Evolutionary conservation across 306 rosid species (phyloP).

Genomic region (Fagus crenata): DNA sequence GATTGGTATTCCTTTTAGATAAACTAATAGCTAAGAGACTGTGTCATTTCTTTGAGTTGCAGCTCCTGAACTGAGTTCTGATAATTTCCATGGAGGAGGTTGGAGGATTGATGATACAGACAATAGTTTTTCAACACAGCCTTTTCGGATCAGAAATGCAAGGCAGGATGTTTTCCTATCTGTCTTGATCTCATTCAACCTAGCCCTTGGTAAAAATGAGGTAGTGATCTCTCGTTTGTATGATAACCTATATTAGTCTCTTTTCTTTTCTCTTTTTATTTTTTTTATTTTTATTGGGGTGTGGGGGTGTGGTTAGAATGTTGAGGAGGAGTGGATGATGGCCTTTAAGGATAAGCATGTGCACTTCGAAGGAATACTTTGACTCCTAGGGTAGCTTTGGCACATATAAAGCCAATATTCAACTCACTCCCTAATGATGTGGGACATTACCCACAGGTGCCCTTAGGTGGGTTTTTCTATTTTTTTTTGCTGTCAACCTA

Average conservation of each 20-base stretch:
- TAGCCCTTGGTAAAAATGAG: conserved; percentile 58
- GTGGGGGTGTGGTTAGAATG: neutral
- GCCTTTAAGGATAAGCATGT: too few relatives aligned
- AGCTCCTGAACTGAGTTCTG: conserved; percentile 68
- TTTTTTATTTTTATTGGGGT: neutral
- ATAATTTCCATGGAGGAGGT: conserved; percentile 54
- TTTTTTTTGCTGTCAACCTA: conserved; percentile 2
- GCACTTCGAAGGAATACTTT: too few relatives aligned
- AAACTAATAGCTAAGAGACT: conserved; percentile 20
- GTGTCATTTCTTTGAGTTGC: conserved; percentile 40
- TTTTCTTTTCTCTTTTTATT: neutral
- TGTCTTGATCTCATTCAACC: conserved; percentile 77
- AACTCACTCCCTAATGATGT: too few relatives aligned
- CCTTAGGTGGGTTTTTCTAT: conserved; percentile 1
- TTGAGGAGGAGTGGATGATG: too few relatives aligned
- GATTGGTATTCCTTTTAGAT: conserved; percentile 10
- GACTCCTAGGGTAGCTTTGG: too few relatives aligned
- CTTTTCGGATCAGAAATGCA: conserved; percentile 76
- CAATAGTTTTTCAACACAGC: conserved; percentile 82
- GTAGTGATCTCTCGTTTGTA: conserved; percentile 34
- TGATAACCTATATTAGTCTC: too few relatives aligned
- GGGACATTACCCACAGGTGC: neutral
- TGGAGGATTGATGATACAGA: conserved; percentile 86
- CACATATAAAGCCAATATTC: too few relatives aligned
- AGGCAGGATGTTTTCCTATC: conserved; percentile 79